Base-by-base conservation (phyloP, 441 rosid genomes). In the Populus hybrid region DNA sequence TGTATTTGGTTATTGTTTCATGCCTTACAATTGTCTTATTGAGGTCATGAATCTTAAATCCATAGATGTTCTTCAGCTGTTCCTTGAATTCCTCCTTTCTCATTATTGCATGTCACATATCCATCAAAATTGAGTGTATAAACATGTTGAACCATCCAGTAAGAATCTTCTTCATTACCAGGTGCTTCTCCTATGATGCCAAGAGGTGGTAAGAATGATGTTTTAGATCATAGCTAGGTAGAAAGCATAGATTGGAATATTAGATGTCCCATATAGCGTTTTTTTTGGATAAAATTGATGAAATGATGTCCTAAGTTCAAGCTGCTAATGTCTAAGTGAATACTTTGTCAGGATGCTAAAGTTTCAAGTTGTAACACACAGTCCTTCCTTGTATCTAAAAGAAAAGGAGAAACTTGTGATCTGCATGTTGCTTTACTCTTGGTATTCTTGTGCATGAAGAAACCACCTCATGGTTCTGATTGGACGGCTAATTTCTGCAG, bases 401-500 rank as follows among this genome's bases (percentile, higher is more conserved):
- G 57, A 46, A 46, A 46, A 12, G 57, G 57, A 46, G 57, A 46
- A 14, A 46, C 57, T 46, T 46, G 57, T 5, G 19, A 14, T 38
- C 57, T 46, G 57, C 19, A 4, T 46, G 57, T 16, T 32, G 71
- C 21, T 32, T 68, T 68, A 28, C n/a, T 32, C 35, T 68, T 32
- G 19, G 9, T 32, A 16, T 34, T 26, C 71, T 68, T 32, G 21
- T 68, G 64, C 26, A 16, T 77, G 36, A 71, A 53, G 74, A 10
- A 50, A 57, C 24, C n/a, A 8, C 65, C 11, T 74, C 42, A 1
- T 74, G 59, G 53, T 63, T 69, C 75, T 69, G 70, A 71, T 61
- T 9, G 38, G 38, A 35, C 61, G 71, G 36, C 36, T 63, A 69
- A 0, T 75, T 64, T 36, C 66, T 71, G 79, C 90, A 94, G 98